Evolutionary conservation across 345 rosid species (phyloP).

Genomic region (Salix caprea): DNA sequence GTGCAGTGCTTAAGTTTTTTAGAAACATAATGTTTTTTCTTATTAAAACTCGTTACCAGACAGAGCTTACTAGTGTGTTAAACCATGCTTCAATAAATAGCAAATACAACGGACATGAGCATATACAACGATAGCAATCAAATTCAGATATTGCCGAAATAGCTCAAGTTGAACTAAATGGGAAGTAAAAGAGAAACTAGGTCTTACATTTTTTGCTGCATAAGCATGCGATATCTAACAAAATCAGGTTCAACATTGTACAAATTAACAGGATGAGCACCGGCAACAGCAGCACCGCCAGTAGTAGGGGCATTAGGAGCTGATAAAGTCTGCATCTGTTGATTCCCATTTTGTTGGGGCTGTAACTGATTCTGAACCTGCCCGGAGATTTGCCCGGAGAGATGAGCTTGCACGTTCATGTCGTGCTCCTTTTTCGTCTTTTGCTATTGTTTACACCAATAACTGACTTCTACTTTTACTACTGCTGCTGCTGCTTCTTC

Average conservation of each 20-base stretch:
- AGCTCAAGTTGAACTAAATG: neutral
- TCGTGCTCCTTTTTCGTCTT: neutral
- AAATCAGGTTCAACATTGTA: conserved; percentile 47
- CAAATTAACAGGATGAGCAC: conserved; percentile 22
- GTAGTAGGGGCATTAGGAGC: conserved; percentile 15
- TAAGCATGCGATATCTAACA: conserved; percentile 32
- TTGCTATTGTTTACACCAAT: neutral
- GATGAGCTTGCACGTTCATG: conserved; percentile 68
- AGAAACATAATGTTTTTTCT: neutral
- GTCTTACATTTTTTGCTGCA: conserved; percentile 61
- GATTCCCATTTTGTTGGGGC: conserved; percentile 64
- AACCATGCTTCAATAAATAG: neutral
- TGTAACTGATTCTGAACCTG: conserved; percentile 56
- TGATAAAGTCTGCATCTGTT: conserved; percentile 51
- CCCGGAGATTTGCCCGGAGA: conserved; percentile 52
- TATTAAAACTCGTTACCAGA: neutral
- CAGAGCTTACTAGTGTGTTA: no score
- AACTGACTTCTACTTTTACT: conserved; percentile 10
- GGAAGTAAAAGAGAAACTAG: neutral
- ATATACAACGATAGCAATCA: neutral
- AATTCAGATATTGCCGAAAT: neutral
- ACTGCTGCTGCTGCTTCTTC: conserved; percentile 4
- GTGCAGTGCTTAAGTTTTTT: neutral
- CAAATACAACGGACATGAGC: no score
- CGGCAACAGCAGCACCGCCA: conserved; percentile 19